Evolutionary conservation across 148 eudicot species (phyloP), one percentile per base, ranked within the genome.

Genomic region (Chenopodium berlandieri): DNA sequence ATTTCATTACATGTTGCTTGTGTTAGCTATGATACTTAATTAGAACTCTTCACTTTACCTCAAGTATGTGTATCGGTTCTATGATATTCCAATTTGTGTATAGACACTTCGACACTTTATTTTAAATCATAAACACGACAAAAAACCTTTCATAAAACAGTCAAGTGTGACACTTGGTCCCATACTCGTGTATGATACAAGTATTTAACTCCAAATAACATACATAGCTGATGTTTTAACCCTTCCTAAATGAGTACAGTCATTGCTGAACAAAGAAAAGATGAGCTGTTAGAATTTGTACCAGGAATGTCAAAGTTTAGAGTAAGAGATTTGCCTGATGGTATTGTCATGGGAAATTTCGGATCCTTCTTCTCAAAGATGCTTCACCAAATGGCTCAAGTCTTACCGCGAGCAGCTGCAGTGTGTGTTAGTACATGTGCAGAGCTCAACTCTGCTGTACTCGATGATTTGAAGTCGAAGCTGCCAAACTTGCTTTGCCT

Each of bases 371-470:
- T 90, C 31, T 25, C 88, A 3, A 8, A 65, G 46, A 81, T 85
- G 85, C 50, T 87, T 25, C 81, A 90, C 68, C 81, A 86, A 71
- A 88, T 89, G 90, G 86, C 82, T 10, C 72, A 64, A 31, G 79
- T 47, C 17, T 75, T 90, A 19, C 83, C 85, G 2, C 75, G 78
- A 31, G 88, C 93, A 71, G 66, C 85, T 1, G 89, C 88, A n/a
- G 81, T 91, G 20, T 72, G 82, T 32, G 30, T 88, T 1, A 89
- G 86, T 67, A 87, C 91, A 31, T 91, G 87, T 31, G 89, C 88
- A 73, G 93, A 89, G 46, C 69, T 91, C 67, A 85, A 88, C 44
- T 87, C 91, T 2, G 20, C 17, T 4, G 62, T 79, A 34, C 84
- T 78, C 47, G 62, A 80, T 17, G 85, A 89, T 65, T 77, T 91